A percentile compares a stretch with the other conserved stretches of the same genome.
Conservation (phyloP, 2,329 filamentous ascomycete genomes). For the Rosellinia necatrix region DNA sequence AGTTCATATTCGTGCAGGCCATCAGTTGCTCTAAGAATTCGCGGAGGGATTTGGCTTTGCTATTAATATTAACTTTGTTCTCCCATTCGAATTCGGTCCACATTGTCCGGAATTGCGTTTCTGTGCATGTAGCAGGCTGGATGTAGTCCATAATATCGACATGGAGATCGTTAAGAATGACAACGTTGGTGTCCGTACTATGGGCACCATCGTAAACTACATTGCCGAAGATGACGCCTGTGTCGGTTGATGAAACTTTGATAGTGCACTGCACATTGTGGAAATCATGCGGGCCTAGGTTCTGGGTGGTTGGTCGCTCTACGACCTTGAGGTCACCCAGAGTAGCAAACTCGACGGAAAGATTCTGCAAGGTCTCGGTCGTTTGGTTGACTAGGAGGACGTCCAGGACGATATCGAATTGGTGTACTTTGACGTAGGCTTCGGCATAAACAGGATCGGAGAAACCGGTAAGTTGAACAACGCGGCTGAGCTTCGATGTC, state of each 20-base stretch:
- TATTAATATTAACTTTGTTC: slow-evolving; percentile 99
- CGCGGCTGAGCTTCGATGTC: slow-evolving; percentile 90
- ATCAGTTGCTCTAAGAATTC: slow-evolving; percentile 94
- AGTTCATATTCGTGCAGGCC: slow-evolving; percentile 99
- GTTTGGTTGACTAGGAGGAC: slow-evolving; percentile 98
- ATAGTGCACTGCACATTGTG: slow-evolving; percentile 98
- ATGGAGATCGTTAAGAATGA: slow-evolving; percentile 96
- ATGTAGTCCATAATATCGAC: slow-evolving; percentile 99
- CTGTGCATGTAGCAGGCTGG: slow-evolving; percentile 92
- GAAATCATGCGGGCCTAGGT: slow-evolving; percentile 93
- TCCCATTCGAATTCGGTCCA: slow-evolving; percentile 99
- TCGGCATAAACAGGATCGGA: slow-evolving; percentile 98
- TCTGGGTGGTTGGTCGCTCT: slow-evolving; percentile 94
- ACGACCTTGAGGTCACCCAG: slow-evolving; percentile 97
- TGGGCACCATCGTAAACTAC: slow-evolving; percentile 95
- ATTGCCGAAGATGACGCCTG: slow-evolving; percentile 97
- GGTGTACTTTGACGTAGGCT: slow-evolving; percentile 97
- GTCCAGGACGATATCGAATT: slow-evolving; percentile 97
- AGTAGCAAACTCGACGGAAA: slow-evolving; percentile 98
- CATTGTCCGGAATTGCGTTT: slow-evolving; percentile 99
- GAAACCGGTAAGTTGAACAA: slow-evolving; percentile 97
- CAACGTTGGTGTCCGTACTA: slow-evolving; percentile 91
- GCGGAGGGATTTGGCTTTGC: slow-evolving; percentile 87
- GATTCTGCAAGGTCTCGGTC: slow-evolving; percentile 91
- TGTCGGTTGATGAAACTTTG: slow-evolving; percentile 97